Evolutionary conservation across 768 basidiomycete species (phyloP).

Genomic region (Sporobolomyces phaffii): DNA sequence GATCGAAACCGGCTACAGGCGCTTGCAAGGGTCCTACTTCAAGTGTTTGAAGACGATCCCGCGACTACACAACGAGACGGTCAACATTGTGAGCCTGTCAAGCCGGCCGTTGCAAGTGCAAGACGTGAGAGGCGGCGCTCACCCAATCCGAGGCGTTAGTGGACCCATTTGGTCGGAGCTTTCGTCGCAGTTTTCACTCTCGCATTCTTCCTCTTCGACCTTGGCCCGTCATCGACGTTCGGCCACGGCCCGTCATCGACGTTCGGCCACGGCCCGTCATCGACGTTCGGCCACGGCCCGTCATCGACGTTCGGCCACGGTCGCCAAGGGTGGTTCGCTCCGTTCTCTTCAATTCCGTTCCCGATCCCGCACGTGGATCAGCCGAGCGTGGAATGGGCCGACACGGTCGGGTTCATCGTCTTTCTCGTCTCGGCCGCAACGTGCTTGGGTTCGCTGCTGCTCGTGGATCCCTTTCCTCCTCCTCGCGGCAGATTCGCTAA

Average conservation of each 20-base stretch:
- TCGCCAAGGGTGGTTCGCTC: constrained; percentile 17
- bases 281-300: too few species aligned
- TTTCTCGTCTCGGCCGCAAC: constrained; percentile 68
- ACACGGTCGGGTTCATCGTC: constrained; percentile 57
- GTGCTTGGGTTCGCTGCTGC: constrained; percentile 53
- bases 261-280: too few species aligned
- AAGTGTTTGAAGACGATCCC: constrained; percentile 1
- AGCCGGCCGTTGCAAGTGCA: too few species aligned
- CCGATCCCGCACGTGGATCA: constrained; percentile 54
- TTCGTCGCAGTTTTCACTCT: not conserved
- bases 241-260: too few species aligned
- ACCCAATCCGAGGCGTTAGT: constrained; percentile 3
- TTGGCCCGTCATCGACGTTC: too few species aligned
- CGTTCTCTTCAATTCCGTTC: constrained; percentile 47
- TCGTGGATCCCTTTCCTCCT: too few species aligned
- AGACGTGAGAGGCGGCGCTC: accelerated
- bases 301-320: too few species aligned
- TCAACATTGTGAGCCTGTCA: constrained; percentile 28
- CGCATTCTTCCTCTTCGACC: constrained; percentile 12
- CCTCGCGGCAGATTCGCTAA: not conserved
- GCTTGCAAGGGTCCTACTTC: not conserved
- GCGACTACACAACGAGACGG: constrained; percentile 22
- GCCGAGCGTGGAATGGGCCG: constrained; percentile 57
- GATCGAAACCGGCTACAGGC: constrained; percentile 10
- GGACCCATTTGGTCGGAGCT: constrained; percentile 30